Base-by-base conservation (phyloP, 2,329 filamentous ascomycete genomes). In the Blastomyces parvus region DNA sequence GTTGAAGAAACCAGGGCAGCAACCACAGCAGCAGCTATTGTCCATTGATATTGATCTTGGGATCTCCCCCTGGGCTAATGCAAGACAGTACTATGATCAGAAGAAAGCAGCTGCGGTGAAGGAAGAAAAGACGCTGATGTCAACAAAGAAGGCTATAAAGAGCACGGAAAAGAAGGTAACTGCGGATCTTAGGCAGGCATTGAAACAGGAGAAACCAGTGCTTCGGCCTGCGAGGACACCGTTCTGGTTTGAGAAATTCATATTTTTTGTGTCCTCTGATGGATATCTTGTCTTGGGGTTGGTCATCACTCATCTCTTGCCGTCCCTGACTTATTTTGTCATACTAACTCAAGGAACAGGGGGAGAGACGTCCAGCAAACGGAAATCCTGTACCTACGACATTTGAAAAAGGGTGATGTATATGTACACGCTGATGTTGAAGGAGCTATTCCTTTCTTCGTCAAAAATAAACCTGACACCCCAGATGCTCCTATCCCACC, bases 171-270 rank as follows among this genome's bases (percentile, higher is more conserved):
- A 89, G 70, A 97, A 96, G 76, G 92, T 97, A 27, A 82, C 84
- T 4, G 85, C 89, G 14, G 91, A 96, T 72, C 80, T 97, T 27
- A 95, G 90, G 77, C 93, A 91, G 70, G 88, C 87, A 0, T 76
- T 97, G 63, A 96, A 96, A 77, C 88, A 94, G 72, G 94, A 97
- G 76, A 97, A 96, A 74, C 88, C 91, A 25, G 80, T 95, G 1
- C 78, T 97, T 11, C 86, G 92, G 56, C 91, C 89, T 0, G 88
- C 96, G 9, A 85, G 94, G 63, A 88, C 87, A 70, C 88, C 87
- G 67, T 84, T 92, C 70, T 99, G 94, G 94, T 99, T 97, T 69
- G 94, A 99, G 71, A 99, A 99, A 76, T 99, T 96, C 70, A 81
- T 87, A 36, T 97, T 91, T 83, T 99, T 99, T 77, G 84, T 97